These are phyloP conservation scores for Trichoderma erinaceum DNA, from an alignment of 495 filamentous ascomycete genomes.

Conservation along the genomic window DNA sequence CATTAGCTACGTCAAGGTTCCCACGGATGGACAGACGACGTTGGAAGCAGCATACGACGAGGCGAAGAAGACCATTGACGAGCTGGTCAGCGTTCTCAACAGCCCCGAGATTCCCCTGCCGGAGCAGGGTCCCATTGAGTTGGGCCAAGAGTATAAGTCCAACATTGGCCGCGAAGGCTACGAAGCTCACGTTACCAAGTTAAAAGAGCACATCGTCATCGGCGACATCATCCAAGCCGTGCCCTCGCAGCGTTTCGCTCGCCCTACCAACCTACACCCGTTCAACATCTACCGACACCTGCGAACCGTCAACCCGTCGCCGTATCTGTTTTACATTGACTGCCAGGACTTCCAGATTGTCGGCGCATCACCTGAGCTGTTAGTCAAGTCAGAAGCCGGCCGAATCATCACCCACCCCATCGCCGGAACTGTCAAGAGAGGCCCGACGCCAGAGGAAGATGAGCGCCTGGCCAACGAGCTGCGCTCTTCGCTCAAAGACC, in stretches of 20 bases:
- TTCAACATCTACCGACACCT: slow-evolving; percentile 98
- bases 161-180: slow-evolving; percentile 89
- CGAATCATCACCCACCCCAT: slow-evolving; percentile 96
- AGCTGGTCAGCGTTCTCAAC: slow-evolving; percentile 62
- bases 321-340: slow-evolving; percentile 93
- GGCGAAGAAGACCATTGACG: slow-evolving; percentile 55
- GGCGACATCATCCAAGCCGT: slow-evolving; percentile 98
- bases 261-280: slow-evolving; percentile 83
- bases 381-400: slow-evolving; percentile 82
- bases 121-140: slow-evolving; percentile 62
- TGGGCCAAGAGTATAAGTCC: slow-evolving; percentile 73
- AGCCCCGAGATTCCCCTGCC: slow-evolving; percentile 72
- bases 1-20: slow-evolving; percentile 76
- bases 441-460: slow-evolving; percentile 74
- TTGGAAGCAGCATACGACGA: slow-evolving; percentile 56
- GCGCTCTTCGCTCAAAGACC: slow-evolving; percentile 76
- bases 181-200: slow-evolving; percentile 68
- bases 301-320: slow-evolving; percentile 90
- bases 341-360: slow-evolving; percentile 91
- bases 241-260: slow-evolving; percentile 84
- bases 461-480: slow-evolving; percentile 71
- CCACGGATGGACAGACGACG: slow-evolving; percentile 32
- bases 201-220: slow-evolving; percentile 81
- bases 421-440: slow-evolving; percentile 87
- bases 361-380: slow-evolving; percentile 86